These are phyloP conservation scores for Gossypium gossypioides DNA, from an alignment of 441 rosid genomes.

Conservation along the genomic window DNA sequence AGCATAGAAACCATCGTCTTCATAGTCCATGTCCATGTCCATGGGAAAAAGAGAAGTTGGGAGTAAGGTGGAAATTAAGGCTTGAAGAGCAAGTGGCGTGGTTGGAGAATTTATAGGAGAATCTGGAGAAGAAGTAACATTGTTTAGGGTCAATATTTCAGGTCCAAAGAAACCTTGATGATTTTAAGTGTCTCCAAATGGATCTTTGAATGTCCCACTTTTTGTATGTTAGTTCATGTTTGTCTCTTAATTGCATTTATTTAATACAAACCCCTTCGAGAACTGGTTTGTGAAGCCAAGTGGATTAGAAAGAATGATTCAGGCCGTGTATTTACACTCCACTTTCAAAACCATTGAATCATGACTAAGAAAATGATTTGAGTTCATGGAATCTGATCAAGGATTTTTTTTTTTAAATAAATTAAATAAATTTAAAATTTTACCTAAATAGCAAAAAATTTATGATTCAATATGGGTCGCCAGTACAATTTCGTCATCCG, in stretches of 20 bases:
- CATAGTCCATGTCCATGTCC: constrained; percentile 10
- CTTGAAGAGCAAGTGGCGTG: neutral
- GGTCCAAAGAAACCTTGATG: constrained; percentile 4
- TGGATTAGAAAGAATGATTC: constrained; percentile 6
- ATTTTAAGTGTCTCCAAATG: constrained; percentile 24
- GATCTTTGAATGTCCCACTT: constrained; percentile 21
- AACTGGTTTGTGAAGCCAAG: constrained; percentile 10
- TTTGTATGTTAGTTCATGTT: constrained; percentile 25
- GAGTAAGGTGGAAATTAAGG: no score
- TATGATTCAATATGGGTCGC: no score
- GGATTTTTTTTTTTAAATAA: no score
- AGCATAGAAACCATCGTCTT: constrained; percentile 33
- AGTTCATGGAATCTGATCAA: neutral
- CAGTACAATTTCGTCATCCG: no score
- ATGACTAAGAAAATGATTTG: neutral
- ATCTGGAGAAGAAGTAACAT: neutral
- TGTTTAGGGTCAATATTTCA: constrained; percentile 18
- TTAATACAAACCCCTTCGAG: neutral
- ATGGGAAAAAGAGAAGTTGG: neutral
- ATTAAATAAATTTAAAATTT: no score
- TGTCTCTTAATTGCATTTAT: constrained; percentile 3
- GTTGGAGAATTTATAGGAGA: neutral
- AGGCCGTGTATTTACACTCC: neutral
- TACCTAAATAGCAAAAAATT: no score
- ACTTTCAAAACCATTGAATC: neutral